Conservation (phyloP, 345 rosid species). For the Linum trigynum region DNA sequence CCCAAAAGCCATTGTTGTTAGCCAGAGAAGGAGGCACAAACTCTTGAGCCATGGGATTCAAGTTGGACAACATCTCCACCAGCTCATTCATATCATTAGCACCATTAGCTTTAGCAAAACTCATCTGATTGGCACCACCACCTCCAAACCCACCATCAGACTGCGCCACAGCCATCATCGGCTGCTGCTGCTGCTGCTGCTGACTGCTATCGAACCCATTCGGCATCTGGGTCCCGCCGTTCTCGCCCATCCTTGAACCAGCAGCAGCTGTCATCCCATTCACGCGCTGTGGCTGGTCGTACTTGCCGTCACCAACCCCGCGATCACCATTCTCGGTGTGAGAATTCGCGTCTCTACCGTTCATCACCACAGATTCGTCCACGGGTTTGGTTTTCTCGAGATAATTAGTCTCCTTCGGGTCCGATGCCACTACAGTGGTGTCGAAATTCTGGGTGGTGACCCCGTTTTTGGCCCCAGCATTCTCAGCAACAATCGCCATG, state of each 20-base stretch:
- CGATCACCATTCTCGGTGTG: conserved; percentile 26
- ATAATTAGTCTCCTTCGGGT: conserved; percentile 34
- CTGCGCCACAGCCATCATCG: conserved; percentile 7
- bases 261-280: conserved; percentile 1
- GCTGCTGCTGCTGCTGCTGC: conserved; percentile 11
- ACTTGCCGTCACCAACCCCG: conserved; percentile 15
- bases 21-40: conserved; percentile 81
- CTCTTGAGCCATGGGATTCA: conserved; percentile 94
- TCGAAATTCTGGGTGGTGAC: conserved; percentile 59
- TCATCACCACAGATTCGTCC: conserved; percentile 26
- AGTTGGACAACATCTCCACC: conserved; percentile 72
- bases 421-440: conserved; percentile 40
- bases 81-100: conserved; percentile 56
- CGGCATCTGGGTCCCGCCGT: conserved; percentile 25
- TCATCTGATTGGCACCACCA: conserved; percentile 12
- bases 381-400: conserved; percentile 44
- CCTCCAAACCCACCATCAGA: conserved; percentile 22
- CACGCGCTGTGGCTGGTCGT: conserved; percentile 18
- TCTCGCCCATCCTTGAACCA: conserved; percentile 19
- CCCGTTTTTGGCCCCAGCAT: conserved; percentile 67
- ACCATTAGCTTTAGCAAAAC: conserved; percentile 29
- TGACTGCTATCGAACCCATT: conserved; percentile 25
- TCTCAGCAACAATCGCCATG: conserved; percentile 88
- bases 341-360: conserved; percentile 16
- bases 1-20: conserved; percentile 26